phyloP scores from a whole-genome alignment of 2,329 filamentous ascomycete species.

The Ophiognomonia clavigignenti-juglandacearum region DNA sequence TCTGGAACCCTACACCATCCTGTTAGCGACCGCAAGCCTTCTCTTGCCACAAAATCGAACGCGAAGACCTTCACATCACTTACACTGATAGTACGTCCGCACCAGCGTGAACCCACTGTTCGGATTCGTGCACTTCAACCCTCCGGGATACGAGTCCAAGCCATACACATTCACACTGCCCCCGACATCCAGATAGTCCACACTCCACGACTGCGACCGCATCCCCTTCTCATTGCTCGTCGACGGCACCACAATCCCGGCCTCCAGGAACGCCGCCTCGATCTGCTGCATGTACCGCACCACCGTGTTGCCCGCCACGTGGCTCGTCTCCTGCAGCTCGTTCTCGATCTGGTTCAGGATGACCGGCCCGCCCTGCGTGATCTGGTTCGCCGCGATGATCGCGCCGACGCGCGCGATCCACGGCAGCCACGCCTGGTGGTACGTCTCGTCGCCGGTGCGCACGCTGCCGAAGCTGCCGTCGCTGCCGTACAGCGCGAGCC shows the following conservation, averaged over 20 bases:
- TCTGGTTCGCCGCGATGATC: conserved; percentile 46
- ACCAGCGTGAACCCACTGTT: conserved; percentile 44
- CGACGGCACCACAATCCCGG: conserved; percentile 44
- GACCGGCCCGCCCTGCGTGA: conserved; percentile 47
- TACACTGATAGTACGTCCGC: conserved; percentile 48
- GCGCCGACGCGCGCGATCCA: conserved; percentile 42
- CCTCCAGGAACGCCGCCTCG: conserved; percentile 37
- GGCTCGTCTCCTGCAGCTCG: conserved; percentile 40
- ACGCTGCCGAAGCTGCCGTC: conserved; percentile 37
- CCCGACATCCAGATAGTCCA: conserved; percentile 51
- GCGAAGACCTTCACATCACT: conserved; percentile 3
- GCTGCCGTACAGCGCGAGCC: conserved; percentile 36
- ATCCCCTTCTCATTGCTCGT: conserved; percentile 48
- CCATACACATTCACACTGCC: conserved; percentile 48
- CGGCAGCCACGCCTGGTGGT: conserved; percentile 39
- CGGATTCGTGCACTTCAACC: conserved; percentile 44
- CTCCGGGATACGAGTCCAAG: conserved; percentile 40
- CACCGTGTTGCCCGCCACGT: conserved; percentile 37
- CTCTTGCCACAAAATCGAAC: no score
- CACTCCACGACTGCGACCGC: conserved; percentile 44
- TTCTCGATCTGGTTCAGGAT: conserved; percentile 51
- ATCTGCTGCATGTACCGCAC: conserved; percentile 50
- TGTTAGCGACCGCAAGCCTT: background rate
- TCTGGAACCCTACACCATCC: conserved; percentile 36
- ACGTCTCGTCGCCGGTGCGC: conserved; percentile 36